Conservation (phyloP, 2,329 filamentous ascomycete species). For the Alternaria sp. region DNA sequence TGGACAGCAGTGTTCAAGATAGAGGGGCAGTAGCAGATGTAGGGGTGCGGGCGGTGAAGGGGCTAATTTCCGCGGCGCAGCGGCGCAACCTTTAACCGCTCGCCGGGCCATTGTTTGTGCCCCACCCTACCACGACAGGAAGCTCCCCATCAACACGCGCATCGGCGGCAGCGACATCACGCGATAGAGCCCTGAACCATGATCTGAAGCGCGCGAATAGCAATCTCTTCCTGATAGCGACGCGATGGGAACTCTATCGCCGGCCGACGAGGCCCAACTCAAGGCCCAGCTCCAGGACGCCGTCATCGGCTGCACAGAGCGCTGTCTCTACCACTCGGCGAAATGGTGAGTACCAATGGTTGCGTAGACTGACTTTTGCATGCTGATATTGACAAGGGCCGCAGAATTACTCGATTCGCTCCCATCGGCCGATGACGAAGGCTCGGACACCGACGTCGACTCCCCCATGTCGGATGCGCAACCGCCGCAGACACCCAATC, state of each 20-base stretch:
- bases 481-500: slow-evolving; percentile 51
- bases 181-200: neutral
- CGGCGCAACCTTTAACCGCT: neutral
- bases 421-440: slow-evolving; percentile 62
- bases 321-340: slow-evolving; percentile 92
- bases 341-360: slow-evolving; percentile 74
- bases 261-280: slow-evolving; percentile 62
- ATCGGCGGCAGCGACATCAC: slow-evolving; percentile 6
- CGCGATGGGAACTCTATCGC: slow-evolving; percentile 41
- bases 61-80: slow-evolving; percentile 13
- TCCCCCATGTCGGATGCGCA: slow-evolving; percentile 63
- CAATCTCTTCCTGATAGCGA: neutral
- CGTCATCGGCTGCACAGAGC: slow-evolving; percentile 87
- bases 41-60: slow-evolving; percentile 11
- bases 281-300: slow-evolving; percentile 81
- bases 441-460: slow-evolving; percentile 65
- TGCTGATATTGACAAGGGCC: slow-evolving; percentile 67
- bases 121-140: slow-evolving; percentile 22
- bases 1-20: slow-evolving; percentile 3
- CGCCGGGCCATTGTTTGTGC: slow-evolving; percentile 23
- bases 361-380: neutral
- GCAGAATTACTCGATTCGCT: slow-evolving; percentile 91
- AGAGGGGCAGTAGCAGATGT: slow-evolving; percentile 16
- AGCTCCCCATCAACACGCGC: slow-evolving; percentile 31
- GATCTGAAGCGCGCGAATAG: neutral